Percentiles rank a stretch among this genome's conserved stretches.
phyloP scores from a whole-genome alignment of 2,329 filamentous ascomycete genomes.

The Colletotrichum tanaceti region DNA sequence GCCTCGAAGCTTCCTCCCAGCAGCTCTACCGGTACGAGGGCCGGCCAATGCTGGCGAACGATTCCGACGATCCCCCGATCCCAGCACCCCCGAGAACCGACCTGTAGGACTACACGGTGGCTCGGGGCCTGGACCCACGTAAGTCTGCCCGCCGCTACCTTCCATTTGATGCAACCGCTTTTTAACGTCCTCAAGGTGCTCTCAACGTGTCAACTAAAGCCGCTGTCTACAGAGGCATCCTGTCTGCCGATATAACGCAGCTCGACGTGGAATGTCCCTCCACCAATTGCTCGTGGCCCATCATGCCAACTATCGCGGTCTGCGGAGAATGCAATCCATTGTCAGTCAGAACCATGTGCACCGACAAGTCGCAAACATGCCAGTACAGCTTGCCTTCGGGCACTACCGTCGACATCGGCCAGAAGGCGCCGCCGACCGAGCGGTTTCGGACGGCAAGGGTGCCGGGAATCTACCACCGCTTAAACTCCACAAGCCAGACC shows the following conservation, averaged over 20 bases:
- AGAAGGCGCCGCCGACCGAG: constrained; percentile 42
- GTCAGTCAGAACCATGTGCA: constrained; percentile 41
- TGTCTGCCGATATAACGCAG: constrained; percentile 46
- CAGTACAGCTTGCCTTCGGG: constrained; percentile 47
- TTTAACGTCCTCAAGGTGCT: constrained; percentile 38
- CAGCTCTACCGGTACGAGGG: constrained; percentile 52
- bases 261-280: constrained; percentile 47
- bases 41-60: constrained; percentile 42
- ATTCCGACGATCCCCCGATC: constrained; percentile 40
- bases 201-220: constrained; percentile 51
- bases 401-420: constrained; percentile 45
- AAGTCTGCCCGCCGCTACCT: constrained; percentile 11
- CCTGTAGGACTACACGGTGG: constrained; percentile 50
- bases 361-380: constrained; percentile 44
- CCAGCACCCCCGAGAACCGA: constrained; percentile 50
- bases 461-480: constrained; percentile 31
- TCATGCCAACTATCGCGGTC: constrained; percentile 51
- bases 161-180: neutral
- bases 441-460: constrained; percentile 47
- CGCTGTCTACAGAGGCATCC: constrained; percentile 53
- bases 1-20: constrained; percentile 55
- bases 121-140: constrained; percentile 39
- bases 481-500: constrained; percentile 43
- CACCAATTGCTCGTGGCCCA: constrained; percentile 52
- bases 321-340: constrained; percentile 49